phyloP scores from a whole-genome alignment of 331 rosid species.

The Ulmus americana region DNA sequence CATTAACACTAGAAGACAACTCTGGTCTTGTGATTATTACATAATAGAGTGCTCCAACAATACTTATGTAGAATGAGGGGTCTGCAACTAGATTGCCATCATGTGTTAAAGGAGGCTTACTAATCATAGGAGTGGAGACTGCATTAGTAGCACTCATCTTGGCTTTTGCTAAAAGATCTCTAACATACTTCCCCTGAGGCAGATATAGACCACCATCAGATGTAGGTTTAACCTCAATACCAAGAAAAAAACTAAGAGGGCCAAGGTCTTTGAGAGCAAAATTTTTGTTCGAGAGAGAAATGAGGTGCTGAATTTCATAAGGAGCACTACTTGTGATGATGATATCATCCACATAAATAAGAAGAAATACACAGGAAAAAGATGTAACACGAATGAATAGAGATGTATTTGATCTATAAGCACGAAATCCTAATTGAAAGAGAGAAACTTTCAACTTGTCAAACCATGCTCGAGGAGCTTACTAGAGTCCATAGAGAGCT shows the following conservation, averaged over 20 bases:
- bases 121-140: no score
- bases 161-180: no score
- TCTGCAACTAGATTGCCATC: no score
- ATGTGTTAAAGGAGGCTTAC: no score
- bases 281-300: background rate
- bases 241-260: background rate
- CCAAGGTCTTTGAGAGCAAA: background rate
- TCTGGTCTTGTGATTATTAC: no score
- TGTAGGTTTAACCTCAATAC: background rate
- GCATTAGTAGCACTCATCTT: background rate
- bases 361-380: fast-evolving
- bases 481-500: background rate
- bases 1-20: no score
- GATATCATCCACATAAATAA: background rate
- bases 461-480: background rate
- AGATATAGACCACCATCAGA: background rate
- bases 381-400: background rate
- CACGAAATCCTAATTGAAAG: fast-evolving
- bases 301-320: fast-evolving
- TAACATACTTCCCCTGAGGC: background rate
- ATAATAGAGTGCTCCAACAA: no score
- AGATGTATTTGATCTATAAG: background rate
- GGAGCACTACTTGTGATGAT: background rate
- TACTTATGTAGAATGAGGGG: no score
- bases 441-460: background rate